Conservation (phyloP, 179 eudicot genomes). For the Amaranthus tricolor region DNA sequence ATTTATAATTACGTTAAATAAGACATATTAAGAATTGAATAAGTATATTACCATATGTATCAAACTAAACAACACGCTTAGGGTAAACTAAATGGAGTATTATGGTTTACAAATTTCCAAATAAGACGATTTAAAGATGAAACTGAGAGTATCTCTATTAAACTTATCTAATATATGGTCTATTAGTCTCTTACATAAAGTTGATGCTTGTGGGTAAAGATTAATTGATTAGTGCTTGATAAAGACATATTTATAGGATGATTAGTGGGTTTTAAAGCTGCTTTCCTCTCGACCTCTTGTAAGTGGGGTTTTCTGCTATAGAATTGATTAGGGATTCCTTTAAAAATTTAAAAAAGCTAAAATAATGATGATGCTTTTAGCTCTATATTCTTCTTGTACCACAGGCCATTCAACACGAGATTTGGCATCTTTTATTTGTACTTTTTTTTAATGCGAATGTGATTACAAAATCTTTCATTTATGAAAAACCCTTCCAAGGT, state of each 20-base stretch:
- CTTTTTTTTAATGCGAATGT: not conserved
- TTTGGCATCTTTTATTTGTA: conserved; percentile 28
- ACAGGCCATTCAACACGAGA: conserved; percentile 14
- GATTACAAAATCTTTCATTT: no score
- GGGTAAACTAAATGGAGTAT: no score
- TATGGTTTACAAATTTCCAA: no score
- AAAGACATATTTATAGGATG: conserved; percentile 24
- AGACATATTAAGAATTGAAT: no score
- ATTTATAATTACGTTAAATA: no score
- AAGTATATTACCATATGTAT: no score
- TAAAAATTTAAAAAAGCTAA: conserved; percentile 8
- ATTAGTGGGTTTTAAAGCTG: conserved; percentile 31
- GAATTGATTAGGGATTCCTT: conserved; percentile 25
- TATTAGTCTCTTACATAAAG: conserved; percentile 25
- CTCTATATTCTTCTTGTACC: conserved; percentile 15
- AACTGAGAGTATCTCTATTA: no score
- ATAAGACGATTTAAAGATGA: no score
- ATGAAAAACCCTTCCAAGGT: no score
- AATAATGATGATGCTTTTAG: conserved; percentile 20
- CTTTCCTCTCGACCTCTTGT: conserved; percentile 33
- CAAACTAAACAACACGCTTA: no score
- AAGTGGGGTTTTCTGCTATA: conserved; percentile 31
- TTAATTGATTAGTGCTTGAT: conserved; percentile 28
- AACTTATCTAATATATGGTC: no score
- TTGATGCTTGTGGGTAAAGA: conserved; percentile 35